These are phyloP conservation scores for Fusarium mundagurra DNA, from an alignment of 2,329 filamentous ascomycete species.

Conservation along the genomic window DNA sequence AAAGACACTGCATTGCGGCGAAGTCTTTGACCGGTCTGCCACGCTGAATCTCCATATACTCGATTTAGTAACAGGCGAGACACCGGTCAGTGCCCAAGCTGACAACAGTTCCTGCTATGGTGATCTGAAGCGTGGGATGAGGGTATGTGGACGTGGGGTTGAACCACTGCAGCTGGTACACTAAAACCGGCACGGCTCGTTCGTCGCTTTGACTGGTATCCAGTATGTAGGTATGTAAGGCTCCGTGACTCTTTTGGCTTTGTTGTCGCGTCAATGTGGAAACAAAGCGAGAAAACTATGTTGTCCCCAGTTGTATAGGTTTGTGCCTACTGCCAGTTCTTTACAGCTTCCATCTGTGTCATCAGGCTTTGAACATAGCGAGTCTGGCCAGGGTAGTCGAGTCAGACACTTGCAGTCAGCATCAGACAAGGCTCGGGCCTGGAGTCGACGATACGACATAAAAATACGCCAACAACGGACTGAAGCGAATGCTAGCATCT, in stretches of 20 bases:
- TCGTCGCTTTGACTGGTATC: slow-evolving; percentile 5
- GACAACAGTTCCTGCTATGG: not conserved
- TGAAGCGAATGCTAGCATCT: not conserved
- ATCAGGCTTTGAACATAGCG: not conserved
- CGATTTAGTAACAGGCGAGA: not conserved
- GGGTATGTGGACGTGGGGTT: slow-evolving; percentile 14
- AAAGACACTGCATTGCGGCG: slow-evolving; percentile 24
- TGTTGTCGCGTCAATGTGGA: slow-evolving; percentile 24
- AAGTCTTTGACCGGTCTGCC: slow-evolving; percentile 1
- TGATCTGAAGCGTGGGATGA: slow-evolving; percentile 6
- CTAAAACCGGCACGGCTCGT: slow-evolving; percentile 4
- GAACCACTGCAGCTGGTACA: not conserved
- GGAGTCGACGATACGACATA: not conserved
- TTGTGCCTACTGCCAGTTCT: not conserved
- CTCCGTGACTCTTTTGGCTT: slow-evolving; percentile 20
- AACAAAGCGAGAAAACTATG: slow-evolving; percentile 26
- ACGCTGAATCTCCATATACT: slow-evolving; percentile 3
- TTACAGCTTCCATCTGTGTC: not conserved
- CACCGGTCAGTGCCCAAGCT: slow-evolving; percentile 36
- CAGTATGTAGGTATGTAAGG: not conserved
- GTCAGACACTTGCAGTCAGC: not conserved
- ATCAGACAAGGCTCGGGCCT: not conserved
- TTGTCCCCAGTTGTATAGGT: not conserved
- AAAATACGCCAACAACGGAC: not conserved
- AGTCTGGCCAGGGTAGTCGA: not conserved